Percentiles rank a stretch among this genome's conserved stretches.
phyloP scores from a whole-genome alignment of 805 yeast genomes.

The Tetrapisispora namnaoensis region DNA sequence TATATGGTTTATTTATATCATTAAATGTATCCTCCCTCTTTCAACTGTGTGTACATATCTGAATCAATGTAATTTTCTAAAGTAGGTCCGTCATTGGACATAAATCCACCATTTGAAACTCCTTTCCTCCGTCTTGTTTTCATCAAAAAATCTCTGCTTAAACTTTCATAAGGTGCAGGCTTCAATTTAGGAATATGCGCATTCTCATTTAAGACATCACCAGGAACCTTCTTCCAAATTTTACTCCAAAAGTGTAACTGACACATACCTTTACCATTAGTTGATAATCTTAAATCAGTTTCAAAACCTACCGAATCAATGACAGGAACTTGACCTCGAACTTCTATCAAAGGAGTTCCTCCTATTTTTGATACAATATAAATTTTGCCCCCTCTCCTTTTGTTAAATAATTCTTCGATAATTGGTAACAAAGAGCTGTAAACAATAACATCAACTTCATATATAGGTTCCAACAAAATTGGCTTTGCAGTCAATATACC shows the following conservation, averaged over 20 bases:
- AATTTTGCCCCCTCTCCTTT: constrained; percentile 60
- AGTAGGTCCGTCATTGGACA: constrained; percentile 27
- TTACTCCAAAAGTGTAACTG: constrained; percentile 47
- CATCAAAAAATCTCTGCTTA: constrained; percentile 82
- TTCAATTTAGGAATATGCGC: constrained; percentile 56
- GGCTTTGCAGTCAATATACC: constrained; percentile 75
- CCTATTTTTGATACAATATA: constrained; percentile 43
- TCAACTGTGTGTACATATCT: constrained; percentile 45
- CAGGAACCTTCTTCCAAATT: constrained; percentile 73
- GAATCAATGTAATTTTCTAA: constrained; percentile 58
- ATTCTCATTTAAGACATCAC: constrained; percentile 74
- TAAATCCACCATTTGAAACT: constrained; percentile 46
- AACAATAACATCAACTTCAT: constrained; percentile 49
- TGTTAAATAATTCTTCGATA: constrained; percentile 41
- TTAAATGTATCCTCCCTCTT: constrained; percentile 36
- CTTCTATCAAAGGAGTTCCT: constrained; percentile 58
- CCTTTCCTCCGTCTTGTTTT: constrained; percentile 90
- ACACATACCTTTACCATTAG: constrained; percentile 72
- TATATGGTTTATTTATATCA: not conserved
- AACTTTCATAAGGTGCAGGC: constrained; percentile 58
- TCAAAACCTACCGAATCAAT: constrained; percentile 87
- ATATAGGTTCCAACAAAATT: constrained; percentile 71
- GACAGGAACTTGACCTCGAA: constrained; percentile 67
- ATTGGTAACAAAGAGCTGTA: constrained; percentile 39
- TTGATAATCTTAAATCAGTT: constrained; percentile 67